phyloP scores from a whole-genome alignment of 257 asterid species.

The Eustoma russellianum region DNA sequence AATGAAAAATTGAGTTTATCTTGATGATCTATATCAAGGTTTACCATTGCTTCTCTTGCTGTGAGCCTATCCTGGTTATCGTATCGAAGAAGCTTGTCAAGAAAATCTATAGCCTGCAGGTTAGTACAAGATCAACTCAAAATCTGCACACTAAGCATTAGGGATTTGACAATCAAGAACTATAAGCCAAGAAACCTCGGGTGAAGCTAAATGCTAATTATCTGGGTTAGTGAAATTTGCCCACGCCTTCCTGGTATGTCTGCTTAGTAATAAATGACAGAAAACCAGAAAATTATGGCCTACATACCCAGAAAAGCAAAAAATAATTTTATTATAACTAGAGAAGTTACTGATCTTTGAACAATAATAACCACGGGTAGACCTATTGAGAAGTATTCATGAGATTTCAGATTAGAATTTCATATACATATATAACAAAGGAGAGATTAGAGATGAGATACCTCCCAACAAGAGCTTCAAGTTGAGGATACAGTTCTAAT shows the following conservation, averaged over 20 bases:
- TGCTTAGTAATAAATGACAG: conserved; percentile 17
- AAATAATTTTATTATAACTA: not conserved
- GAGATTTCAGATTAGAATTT: not conserved
- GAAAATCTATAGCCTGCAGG: conserved; percentile 70
- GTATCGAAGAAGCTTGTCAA: conserved; percentile 86
- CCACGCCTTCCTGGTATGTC: conserved; percentile 94
- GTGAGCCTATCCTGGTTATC: conserved; percentile 94
- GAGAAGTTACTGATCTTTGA: not conserved
- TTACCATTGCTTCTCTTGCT: conserved; percentile 92
- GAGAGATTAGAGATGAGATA: conserved; percentile 10
- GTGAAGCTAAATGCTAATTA: conserved; percentile 82
- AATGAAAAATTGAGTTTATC: not conserved
- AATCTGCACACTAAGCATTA: conserved; percentile 1
- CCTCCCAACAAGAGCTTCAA: conserved; percentile 94
- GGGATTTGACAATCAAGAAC: not conserved
- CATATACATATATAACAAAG: not conserved
- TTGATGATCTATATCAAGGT: not conserved
- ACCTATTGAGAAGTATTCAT: not conserved
- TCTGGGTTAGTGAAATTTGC: conserved; percentile 74
- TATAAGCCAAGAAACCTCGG: conserved; percentile 48
- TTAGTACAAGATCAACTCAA: not conserved
- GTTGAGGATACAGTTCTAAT: conserved; percentile 84
- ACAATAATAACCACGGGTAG: not conserved
- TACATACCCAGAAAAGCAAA: not conserved
- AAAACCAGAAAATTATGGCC: not conserved